A percentile compares a stretch with the other conserved stretches of the same genome.
Conservation (phyloP, 2,329 filamentous ascomycete genomes). For the Cyclaneusma minus region DNA sequence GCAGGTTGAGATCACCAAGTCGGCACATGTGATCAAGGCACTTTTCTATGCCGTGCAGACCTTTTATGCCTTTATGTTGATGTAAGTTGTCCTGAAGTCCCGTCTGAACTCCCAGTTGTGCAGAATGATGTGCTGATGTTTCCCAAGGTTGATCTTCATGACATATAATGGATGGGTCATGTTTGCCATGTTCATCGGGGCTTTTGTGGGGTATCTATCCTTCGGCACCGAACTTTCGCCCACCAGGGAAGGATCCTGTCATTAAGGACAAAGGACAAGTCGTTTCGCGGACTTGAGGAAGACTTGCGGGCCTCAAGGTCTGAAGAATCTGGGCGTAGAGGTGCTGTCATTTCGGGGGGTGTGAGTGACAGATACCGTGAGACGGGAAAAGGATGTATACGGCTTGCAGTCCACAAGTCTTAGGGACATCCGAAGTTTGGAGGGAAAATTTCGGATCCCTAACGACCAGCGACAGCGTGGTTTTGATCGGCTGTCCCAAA, state of each 20-base stretch:
- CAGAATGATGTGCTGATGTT: constrained; percentile 5
- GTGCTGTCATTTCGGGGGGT: no score
- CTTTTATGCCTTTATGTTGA: constrained; percentile 98
- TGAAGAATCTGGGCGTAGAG: no score
- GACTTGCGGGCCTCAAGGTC: no score
- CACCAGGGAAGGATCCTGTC: constrained; percentile 81
- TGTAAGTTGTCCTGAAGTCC: constrained; percentile 51
- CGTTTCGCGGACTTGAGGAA: no score
- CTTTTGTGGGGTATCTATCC: constrained; percentile 72
- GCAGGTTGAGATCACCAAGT: constrained; percentile 43
- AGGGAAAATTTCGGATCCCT: no score
- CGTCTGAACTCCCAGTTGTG: background rate
- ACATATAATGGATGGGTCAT: constrained; percentile 99
- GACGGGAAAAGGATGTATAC: no score
- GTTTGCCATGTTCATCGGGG: constrained; percentile 76
- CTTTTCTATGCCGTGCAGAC: constrained; percentile 81
- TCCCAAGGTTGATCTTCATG: constrained; percentile 88
- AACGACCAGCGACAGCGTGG: no score
- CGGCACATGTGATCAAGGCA: constrained; percentile 65
- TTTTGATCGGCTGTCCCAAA: no score
- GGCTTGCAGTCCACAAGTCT: no score
- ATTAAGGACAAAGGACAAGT: no score
- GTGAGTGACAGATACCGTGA: no score
- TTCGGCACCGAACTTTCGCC: constrained; percentile 59
- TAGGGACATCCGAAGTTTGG: no score